Conservation (phyloP, 179 eudicot genomes). For the Silene vulgaris region DNA sequence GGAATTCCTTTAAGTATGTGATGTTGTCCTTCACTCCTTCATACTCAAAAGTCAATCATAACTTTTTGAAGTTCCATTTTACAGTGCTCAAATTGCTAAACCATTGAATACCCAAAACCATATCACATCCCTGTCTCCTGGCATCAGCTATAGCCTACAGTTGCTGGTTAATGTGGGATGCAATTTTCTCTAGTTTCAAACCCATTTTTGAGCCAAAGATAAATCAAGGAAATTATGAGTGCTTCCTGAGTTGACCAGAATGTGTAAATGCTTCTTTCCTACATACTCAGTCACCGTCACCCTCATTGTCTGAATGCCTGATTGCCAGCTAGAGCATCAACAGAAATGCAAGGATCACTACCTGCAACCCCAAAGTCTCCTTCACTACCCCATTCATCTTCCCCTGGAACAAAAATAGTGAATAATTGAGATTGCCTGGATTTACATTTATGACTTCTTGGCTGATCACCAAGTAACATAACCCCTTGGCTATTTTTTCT, state of each 20-base stretch:
- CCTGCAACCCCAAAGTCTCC: no score
- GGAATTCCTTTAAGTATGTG: no score
- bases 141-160: constrained; percentile 5
- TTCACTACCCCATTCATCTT: no score
- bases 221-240: constrained; percentile 1
- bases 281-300: background rate
- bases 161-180: background rate
- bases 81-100: background rate
- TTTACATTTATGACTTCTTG: background rate
- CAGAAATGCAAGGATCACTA: background rate
- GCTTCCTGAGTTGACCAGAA: background rate
- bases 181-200: background rate
- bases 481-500: background rate
- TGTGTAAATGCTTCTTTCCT: background rate
- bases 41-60: background rate
- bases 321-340: background rate
- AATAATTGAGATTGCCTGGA: background rate
- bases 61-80: constrained; percentile 4
- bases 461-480: background rate
- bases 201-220: background rate
- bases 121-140: background rate
- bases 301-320: background rate
- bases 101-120: background rate
- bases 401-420: no score
- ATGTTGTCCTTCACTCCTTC: no score